These are phyloP conservation scores for Houttuynia cordata DNA, from an alignment of 164 flowering plant species.

Conservation along the genomic window DNA sequence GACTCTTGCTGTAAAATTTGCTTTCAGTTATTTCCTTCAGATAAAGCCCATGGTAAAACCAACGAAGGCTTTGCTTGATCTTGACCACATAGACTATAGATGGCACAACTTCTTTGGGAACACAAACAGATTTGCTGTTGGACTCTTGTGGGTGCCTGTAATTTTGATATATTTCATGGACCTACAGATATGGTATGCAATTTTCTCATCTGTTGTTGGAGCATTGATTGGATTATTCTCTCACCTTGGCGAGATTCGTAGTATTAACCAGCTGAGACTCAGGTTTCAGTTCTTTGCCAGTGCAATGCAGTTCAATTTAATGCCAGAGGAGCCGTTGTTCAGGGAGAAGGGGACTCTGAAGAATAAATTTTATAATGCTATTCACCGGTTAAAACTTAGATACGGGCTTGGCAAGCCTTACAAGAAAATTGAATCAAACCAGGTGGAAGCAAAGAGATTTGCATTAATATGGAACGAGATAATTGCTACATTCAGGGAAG, in stretches of 20 bases:
- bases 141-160: conserved; percentile 73
- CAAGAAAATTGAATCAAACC: conserved; percentile 71
- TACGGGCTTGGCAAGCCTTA: conserved; percentile 76
- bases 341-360: conserved; percentile 25
- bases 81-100: conserved; percentile 13
- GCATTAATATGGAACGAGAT: conserved; percentile 90
- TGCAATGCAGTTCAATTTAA: conserved; percentile 87
- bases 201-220: conserved; percentile 68
- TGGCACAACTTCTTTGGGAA: conserved; percentile 81
- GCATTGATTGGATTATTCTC: conserved; percentile 60
- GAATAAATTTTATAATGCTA: conserved; percentile 54
- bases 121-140: conserved; percentile 45
- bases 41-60: conserved; percentile 77
- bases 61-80: conserved; percentile 41
- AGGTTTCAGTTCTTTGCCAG: conserved; percentile 92
- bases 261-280: conserved; percentile 59
- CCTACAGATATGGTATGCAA: conserved; percentile 77
- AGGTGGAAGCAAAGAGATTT: conserved; percentile 67
- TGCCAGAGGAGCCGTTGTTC: conserved; percentile 58
- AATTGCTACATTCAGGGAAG: conserved; percentile 58
- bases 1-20: conserved; percentile 55
- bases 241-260: conserved; percentile 90
- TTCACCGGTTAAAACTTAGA: conserved; percentile 57
- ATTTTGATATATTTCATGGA: conserved; percentile 71
- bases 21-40: conserved; percentile 80